Conservation (phyloP, 306 rosid genomes). For the Parietaria judaica region DNA sequence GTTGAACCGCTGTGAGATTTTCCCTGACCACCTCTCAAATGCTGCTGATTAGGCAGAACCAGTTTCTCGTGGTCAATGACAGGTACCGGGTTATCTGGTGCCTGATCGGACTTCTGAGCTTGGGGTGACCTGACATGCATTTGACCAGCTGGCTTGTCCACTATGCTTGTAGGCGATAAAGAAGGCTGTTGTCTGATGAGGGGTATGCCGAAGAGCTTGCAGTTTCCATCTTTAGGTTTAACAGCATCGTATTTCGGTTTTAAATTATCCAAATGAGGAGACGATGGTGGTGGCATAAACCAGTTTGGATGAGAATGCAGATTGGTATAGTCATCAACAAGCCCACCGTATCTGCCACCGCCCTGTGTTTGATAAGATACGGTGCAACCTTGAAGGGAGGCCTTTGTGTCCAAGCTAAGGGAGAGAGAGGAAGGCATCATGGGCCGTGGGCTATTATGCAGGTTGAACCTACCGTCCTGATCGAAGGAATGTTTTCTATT, state of each 20-base stretch:
- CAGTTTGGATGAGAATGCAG: conserved; percentile 46
- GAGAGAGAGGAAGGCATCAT: conserved; percentile 46
- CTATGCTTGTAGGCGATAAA: conserved; percentile 20
- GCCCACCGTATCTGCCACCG: conserved; percentile 38
- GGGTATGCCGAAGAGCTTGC: conserved; percentile 80
- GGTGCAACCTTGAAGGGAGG: conserved; percentile 41
- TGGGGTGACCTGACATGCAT: conserved; percentile 21
- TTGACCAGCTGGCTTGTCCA: conserved; percentile 29
- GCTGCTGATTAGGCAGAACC: conserved; percentile 32
- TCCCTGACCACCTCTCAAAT: conserved; percentile 42
- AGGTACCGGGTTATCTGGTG: conserved; percentile 29
- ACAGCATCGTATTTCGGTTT: conserved; percentile 31
- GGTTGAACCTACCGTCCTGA: conserved; percentile 56
- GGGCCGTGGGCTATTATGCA: conserved; percentile 44
- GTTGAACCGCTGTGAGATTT: conserved; percentile 46
- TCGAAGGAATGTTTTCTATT: conserved; percentile 39
- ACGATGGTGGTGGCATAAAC: conserved; percentile 61
- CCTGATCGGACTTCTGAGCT: conserved; percentile 41
- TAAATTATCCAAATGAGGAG: conserved; percentile 40
- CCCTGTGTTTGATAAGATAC: conserved; percentile 37
- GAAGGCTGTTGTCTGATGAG: conserved; percentile 42
- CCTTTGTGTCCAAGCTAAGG: conserved; percentile 51
- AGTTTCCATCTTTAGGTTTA: conserved; percentile 57
- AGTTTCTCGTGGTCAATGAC: conserved; percentile 38
- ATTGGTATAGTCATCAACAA: conserved; percentile 34